Evolutionary conservation across 805 yeast species (phyloP).

Genomic region (Sugiyamaella chiloensis): DNA sequence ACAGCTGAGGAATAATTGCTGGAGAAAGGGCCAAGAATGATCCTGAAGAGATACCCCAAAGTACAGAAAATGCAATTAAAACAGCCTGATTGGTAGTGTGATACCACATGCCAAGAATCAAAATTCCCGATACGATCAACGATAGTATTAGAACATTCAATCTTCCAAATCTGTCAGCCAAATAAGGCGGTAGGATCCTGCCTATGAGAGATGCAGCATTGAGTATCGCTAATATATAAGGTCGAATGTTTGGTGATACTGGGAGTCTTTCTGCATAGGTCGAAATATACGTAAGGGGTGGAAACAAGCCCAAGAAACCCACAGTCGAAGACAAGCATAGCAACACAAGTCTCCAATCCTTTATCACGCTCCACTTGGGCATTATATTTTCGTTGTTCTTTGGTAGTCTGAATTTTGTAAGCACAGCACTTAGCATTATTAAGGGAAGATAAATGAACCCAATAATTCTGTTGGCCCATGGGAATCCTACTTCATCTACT

Average conservation of each 20-base stretch:
- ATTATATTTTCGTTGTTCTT: slow-evolving; percentile 3
- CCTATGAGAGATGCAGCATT: slow-evolving; percentile 43
- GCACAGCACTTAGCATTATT: slow-evolving; percentile 6
- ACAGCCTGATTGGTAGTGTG: slow-evolving; percentile 19
- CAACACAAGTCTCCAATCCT: slow-evolving; percentile 23
- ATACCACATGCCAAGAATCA: slow-evolving; percentile 24
- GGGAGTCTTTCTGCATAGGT: slow-evolving; percentile 26
- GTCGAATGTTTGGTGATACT: slow-evolving; percentile 19
- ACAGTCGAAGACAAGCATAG: slow-evolving; percentile 18
- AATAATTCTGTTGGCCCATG: slow-evolving; percentile 51
- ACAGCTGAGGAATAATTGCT: slow-evolving; percentile 35
- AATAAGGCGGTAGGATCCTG: slow-evolving; percentile 44
- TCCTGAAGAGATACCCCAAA: slow-evolving; percentile 39
- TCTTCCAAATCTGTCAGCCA: slow-evolving; percentile 48
- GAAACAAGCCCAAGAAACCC: slow-evolving; percentile 29
- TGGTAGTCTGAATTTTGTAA: slow-evolving; percentile 12
- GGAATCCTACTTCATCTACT: slow-evolving; percentile 46
- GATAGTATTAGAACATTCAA: slow-evolving; percentile 37
- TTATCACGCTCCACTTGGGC: slow-evolving; percentile 25
- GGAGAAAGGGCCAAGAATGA: slow-evolving; percentile 36
- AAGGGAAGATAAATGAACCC: slow-evolving; percentile 36
- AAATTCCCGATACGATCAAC: slow-evolving; percentile 32
- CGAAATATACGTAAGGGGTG: slow-evolving; percentile 32
- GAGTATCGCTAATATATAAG: slow-evolving; percentile 30
- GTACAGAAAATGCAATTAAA: slow-evolving; percentile 29